Percentiles rank a stretch among this genome's conserved stretches.
These are phyloP conservation scores for Microstroma glucosiphilum DNA, from an alignment of 1,284 basidiomycete species.

Conservation along the genomic window DNA sequence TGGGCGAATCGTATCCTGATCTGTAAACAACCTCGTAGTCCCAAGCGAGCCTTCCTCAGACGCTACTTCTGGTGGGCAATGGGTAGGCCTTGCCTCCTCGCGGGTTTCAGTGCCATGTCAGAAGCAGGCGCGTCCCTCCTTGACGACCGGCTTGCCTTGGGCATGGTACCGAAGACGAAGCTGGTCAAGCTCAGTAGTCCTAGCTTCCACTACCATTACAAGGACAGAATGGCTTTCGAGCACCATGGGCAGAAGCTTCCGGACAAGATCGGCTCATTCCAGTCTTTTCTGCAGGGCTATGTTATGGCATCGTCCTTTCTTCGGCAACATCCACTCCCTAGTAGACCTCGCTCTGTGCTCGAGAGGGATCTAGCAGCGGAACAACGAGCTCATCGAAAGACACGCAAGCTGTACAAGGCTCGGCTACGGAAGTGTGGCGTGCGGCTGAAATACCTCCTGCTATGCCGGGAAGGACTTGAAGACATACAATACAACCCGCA, in stretches of 20 bases:
- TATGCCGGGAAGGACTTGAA: slow-evolving; percentile 64
- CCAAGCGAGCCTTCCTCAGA: slow-evolving; percentile 45
- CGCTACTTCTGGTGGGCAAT: slow-evolving; percentile 50
- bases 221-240: slow-evolving; percentile 35
- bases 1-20: not conserved
- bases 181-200: slow-evolving; percentile 68
- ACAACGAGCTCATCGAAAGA: slow-evolving; percentile 53
- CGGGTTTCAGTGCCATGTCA: slow-evolving; percentile 53
- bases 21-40: not conserved
- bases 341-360: slow-evolving; percentile 61
- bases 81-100: slow-evolving; percentile 47
- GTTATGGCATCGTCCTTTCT: slow-evolving; percentile 81
- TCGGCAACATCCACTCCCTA: slow-evolving; percentile 77
- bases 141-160: slow-evolving; percentile 66
- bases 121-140: slow-evolving; percentile 80
- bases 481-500: slow-evolving; percentile 47
- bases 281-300: slow-evolving; percentile 77
- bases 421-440: slow-evolving; percentile 37
- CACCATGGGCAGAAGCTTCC: slow-evolving; percentile 23
- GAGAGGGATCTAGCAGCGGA: slow-evolving; percentile 70
- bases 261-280: slow-evolving; percentile 70
- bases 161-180: slow-evolving; percentile 79
- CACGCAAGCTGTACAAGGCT: slow-evolving; percentile 35
- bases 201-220: slow-evolving; percentile 42
- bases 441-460: slow-evolving; percentile 34